A percentile compares a stretch with the other conserved stretches of the same genome.
These are phyloP conservation scores for apple (Malus domestica) DNA, from an alignment of 306 rosid species.

Conservation along the genomic window ASM211411v1 NC_041803.1:9705501-9706000, in stretches of 20 bases:
- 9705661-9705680: background rate
- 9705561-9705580: too few species aligned
- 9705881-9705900: background rate
- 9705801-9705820: background rate
- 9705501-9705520: too few species aligned
- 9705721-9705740: background rate
- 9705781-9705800: background rate
- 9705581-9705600: too few species aligned
- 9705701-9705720: background rate
- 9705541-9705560: too few species aligned
- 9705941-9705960: too few species aligned
- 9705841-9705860: background rate
- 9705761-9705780: background rate
- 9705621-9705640: too few species aligned
- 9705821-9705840: background rate
- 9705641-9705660: too few species aligned
- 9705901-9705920: background rate
- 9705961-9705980: too few species aligned
- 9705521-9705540: too few species aligned
- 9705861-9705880: background rate
- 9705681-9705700: background rate
- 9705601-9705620: too few species aligned
- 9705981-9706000: too few species aligned
- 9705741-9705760: background rate
- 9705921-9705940: too few species aligned